Base-by-base conservation (phyloP, 2,329 filamentous ascomycete genomes). In the Neonectria ditissima region DNA sequence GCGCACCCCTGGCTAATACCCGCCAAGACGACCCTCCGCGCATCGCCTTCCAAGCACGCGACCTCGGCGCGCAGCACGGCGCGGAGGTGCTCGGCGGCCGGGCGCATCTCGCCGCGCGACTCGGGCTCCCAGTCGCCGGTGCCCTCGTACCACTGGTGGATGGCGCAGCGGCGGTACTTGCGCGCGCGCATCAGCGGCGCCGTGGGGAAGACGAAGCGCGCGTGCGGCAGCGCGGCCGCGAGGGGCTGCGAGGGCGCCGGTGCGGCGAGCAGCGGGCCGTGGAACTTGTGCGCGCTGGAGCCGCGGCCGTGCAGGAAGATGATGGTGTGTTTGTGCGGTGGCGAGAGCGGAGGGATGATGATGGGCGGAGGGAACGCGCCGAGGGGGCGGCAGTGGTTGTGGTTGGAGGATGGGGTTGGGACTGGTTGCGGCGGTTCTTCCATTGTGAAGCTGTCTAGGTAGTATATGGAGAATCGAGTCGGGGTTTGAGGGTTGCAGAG, bases 1-100 rank as follows among this genome's bases (percentile, higher is more conserved):
- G 85, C 85, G 65, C 83, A 85, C 0, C 86, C 86, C 65, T 87
- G 85, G 52, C 86, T 87, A 18, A 87, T 71, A 0, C 85, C 85
- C 41, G 82, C 81, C 0, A 88, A 64, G 1, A 85, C 71, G 0
- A 87, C 72, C 44, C 79, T 81, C 13, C 66, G 55, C 0, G 76
- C 65, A 4, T 82, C 80, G 0, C 75, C 76, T 0, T 51, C 52
- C 0, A 86, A 59, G 0, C 70, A n/a, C 1, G 55, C 68, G 1
- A 79, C 75, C 62, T 85, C 83, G 0, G 62, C 44, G 4, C 60
- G 55, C 1, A 86, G 10, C 1, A 85, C 63, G 0, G 32, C 65
- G 41, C 83, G 80, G 0, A 86, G 52, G 58, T 79, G 80, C 9
- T 66, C 66, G 3, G 77, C 74, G 3, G 80, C 83, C n/a, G 82